phyloP scores from a whole-genome alignment of 148 eudicot species.

The Suaeda aralocaspica region DNA sequence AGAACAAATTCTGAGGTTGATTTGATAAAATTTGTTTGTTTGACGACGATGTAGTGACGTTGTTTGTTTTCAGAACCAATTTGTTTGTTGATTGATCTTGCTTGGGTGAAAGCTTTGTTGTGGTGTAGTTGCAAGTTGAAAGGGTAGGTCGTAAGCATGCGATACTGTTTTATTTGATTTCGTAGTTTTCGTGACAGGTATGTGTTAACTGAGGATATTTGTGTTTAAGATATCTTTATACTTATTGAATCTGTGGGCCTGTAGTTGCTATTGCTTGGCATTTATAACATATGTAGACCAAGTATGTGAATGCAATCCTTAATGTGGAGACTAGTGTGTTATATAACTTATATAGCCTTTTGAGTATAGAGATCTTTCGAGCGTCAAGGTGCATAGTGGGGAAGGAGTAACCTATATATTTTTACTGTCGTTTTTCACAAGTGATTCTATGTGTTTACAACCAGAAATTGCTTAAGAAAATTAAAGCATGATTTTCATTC shows the following conservation, averaged over 20 bases:
- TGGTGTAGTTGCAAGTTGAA: neutral
- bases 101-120: neutral
- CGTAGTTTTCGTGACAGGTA: neutral
- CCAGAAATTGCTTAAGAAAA: neutral
- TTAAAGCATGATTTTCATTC: neutral
- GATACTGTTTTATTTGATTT: too few species aligned
- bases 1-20: neutral
- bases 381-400: neutral
- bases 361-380: neutral
- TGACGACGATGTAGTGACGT: neutral
- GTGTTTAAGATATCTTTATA: neutral
- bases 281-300: neutral
- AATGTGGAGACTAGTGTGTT: neutral
- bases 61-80: too few species aligned
- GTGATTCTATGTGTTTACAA: neutral
- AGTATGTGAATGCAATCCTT: neutral
- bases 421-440: neutral
- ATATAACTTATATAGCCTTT: neutral
- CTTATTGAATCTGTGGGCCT: neutral
- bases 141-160: too few species aligned
- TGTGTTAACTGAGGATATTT: neutral
- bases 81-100: constrained; percentile 1
- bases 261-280: neutral
- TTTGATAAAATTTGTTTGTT: neutral
- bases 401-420: neutral